Base-by-base conservation (phyloP, 2,329 filamentous ascomycete genomes). In the Cladosporium phlei region DNA sequence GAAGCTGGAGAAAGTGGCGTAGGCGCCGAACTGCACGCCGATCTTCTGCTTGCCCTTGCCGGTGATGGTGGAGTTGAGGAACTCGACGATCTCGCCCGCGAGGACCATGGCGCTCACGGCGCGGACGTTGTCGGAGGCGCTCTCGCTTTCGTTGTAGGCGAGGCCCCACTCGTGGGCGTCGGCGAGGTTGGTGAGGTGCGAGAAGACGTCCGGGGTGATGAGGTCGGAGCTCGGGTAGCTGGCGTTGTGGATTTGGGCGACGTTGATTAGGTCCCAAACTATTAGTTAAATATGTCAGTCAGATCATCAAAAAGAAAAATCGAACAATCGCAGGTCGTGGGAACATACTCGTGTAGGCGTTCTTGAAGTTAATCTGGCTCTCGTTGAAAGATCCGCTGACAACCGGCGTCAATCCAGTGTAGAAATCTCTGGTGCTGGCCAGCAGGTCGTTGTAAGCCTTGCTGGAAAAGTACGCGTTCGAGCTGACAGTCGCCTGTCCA, bases 91-190 rank as follows among this genome's bases (percentile, higher is more conserved):
- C 44, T 73, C 66, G 33, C 65, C 72, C 0, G 69, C 71, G 38
- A 76, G 67, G n/a, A 69, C 66, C 65, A 69, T 72, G 49, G 71
- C 73, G 4, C 66, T 61, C 38, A 75, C 63, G 46, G 72, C 69
- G 39, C 73, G 70, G 47, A 66, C 65, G 52, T 66, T 34, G 63
- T 69, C 69, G 40, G 40, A 5, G 34, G 76, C 64, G 52, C 65
- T 34, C 62, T 69, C 69, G 34, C 76, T 70, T 53, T 71, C 68
- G 69, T 94, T 91, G 78, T 85, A 94, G 44, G 87, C 87, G 11
- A 93, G 80, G 59, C 83, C 84, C 73, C 79, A 95, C 66, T 96
- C 86, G 66, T 93, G 86, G 49, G 73, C 70, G 63, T 90, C 82
- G 56, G 90, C 89, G 24, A 93, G 79, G n/a, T 77, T 76, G 56